Evolutionary conservation across 805 yeast genomes (phyloP).

Genomic region (Metschnikowia cerradonensis): DNA sequence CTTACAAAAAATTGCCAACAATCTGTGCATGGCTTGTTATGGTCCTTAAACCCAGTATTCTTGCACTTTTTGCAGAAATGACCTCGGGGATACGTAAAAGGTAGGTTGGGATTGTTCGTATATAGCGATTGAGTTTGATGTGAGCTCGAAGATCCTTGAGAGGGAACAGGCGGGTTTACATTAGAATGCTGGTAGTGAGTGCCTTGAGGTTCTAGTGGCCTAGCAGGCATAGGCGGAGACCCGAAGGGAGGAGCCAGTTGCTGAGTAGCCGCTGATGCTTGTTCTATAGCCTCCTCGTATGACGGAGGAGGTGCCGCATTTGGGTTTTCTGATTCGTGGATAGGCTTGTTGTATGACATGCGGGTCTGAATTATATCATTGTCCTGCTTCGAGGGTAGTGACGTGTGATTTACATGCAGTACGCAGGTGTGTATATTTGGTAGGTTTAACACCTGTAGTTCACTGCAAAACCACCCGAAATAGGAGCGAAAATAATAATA

Average conservation of each 20-base stretch:
- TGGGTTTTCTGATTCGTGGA: not conserved
- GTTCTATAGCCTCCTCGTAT: conserved; percentile 42
- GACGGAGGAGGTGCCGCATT: conserved; percentile 32
- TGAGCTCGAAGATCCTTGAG: not conserved
- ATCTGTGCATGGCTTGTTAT: conserved; percentile 22
- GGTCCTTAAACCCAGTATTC: conserved; percentile 31
- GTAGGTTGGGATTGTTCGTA: conserved; percentile 20
- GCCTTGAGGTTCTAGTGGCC: conserved; percentile 3
- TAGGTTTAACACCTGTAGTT: too few relatives aligned
- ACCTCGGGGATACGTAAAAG: conserved; percentile 30
- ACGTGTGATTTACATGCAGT: not conserved
- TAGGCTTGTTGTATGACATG: not conserved
- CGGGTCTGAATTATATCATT: not conserved
- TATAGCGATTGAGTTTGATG: conserved; percentile 12
- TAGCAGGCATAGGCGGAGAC: conserved; percentile 10
- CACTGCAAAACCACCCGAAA: too few relatives aligned
- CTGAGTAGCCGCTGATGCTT: not conserved
- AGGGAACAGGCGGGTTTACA: not conserved
- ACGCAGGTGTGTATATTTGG: not conserved
- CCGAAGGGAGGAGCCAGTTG: conserved; percentile 9
- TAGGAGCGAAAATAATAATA: too few relatives aligned
- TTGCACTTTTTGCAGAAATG: conserved; percentile 30
- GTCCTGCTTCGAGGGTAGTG: not conserved
- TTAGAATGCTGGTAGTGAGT: not conserved
- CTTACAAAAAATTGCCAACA: conserved; percentile 29